Evolutionary conservation across 2,329 filamentous ascomycete species (phyloP).

Genomic region (Colletotrichum plurivorum): DNA sequence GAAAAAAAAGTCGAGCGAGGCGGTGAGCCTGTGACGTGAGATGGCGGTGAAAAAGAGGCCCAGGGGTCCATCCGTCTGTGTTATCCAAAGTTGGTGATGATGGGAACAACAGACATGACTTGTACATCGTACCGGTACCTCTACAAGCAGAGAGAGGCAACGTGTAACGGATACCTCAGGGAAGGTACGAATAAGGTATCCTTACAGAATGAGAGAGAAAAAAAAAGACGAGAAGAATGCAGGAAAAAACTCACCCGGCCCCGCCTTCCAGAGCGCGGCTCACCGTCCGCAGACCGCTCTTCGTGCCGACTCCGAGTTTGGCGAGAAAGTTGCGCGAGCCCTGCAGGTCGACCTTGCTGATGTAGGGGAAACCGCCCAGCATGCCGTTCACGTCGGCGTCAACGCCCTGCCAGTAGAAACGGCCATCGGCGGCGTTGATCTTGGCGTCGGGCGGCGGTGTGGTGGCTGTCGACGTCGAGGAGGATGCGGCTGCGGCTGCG

Average conservation of each 20-base stretch:
- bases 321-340: constrained; percentile 79
- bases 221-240: neutral
- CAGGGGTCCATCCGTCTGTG: neutral
- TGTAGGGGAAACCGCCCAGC: constrained; percentile 79
- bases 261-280: constrained; percentile 53
- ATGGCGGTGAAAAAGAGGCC: constrained; percentile 27
- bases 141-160: constrained; percentile 4
- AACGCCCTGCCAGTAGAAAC: constrained; percentile 63
- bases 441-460: constrained; percentile 49
- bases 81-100: constrained; percentile 7
- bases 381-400: constrained; percentile 74
- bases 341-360: constrained; percentile 78
- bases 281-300: constrained; percentile 50
- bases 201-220: constrained; percentile 2
- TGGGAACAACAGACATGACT: constrained; percentile 1
- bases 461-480: constrained; percentile 6
- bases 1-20: constrained; percentile 17
- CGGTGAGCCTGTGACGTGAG: constrained; percentile 22
- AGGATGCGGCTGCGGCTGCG: constrained; percentile 8
- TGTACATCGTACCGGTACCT: too few relatives aligned
- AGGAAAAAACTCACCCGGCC: constrained; percentile 51
- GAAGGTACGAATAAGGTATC: neutral
- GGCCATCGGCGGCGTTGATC: constrained; percentile 53
- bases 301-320: constrained; percentile 68
- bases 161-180: constrained; percentile 22